Conservation (phyloP, 1,284 basidiomycete genomes). For the Xerocomus nothofagi region DNA sequence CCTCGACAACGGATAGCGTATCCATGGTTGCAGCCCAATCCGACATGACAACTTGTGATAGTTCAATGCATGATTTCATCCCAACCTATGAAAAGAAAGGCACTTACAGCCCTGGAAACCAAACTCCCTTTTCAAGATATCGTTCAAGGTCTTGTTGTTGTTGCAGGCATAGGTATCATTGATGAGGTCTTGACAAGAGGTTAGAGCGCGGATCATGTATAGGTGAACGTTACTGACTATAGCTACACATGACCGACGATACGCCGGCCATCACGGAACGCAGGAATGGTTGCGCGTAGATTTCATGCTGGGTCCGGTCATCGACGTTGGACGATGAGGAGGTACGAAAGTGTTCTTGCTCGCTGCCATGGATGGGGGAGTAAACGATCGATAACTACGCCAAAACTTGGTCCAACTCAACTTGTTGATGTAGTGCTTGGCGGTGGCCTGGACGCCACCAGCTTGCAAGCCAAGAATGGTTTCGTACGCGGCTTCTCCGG, state of each 20-base stretch:
- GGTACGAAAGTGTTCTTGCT: conserved; percentile 42
- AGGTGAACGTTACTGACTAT: conserved; percentile 44
- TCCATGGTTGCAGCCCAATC: conserved; percentile 47
- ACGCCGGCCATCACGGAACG: conserved; percentile 54
- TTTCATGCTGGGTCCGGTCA: conserved; percentile 63
- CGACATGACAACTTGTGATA: conserved; percentile 27
- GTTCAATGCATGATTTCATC: conserved; percentile 1
- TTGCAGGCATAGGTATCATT: conserved; percentile 57
- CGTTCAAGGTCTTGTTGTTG: conserved; percentile 54
- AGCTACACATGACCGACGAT: conserved; percentile 72
- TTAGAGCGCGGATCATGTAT: conserved; percentile 5
- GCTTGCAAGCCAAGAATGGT: conserved; percentile 64
- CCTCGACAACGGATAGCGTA: conserved; percentile 40
- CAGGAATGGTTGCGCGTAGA: conserved; percentile 60
- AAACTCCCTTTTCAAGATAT: conserved; percentile 57
- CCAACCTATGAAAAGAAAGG: neutral
- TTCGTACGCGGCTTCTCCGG: conserved; percentile 62
- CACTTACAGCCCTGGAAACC: conserved; percentile 54
- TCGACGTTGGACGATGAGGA: conserved; percentile 54
- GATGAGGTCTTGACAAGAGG: conserved; percentile 29
- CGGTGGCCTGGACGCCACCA: conserved; percentile 61
- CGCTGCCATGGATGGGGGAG: conserved; percentile 37
- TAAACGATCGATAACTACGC: neutral
- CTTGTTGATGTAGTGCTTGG: conserved; percentile 70
- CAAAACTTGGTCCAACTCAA: conserved; percentile 18